Evolutionary conservation across 2,329 filamentous ascomycete species (phyloP).

Genomic region (Colletotrichum falcatum): DNA sequence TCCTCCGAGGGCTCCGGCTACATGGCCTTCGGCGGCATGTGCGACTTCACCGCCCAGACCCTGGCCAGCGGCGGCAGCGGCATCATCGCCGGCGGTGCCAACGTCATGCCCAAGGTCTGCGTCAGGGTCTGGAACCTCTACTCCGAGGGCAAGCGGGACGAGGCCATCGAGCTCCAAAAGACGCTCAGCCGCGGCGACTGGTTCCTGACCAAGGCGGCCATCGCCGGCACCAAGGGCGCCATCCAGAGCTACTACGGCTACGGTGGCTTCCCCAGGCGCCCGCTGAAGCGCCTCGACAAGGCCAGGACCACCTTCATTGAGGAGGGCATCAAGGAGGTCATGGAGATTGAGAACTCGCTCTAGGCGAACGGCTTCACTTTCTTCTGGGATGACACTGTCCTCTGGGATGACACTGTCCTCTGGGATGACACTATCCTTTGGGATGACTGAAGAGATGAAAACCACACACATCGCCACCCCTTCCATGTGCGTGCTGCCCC

Average conservation of each 20-base stretch:
- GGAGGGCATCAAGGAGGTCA: conserved; percentile 70
- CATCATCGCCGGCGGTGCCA: conserved; percentile 88
- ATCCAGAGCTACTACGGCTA: conserved; percentile 87
- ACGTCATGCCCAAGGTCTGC: conserved; percentile 86
- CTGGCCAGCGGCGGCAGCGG: conserved; percentile 82
- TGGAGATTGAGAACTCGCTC: conserved; percentile 72
- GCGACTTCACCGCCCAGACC: conserved; percentile 88
- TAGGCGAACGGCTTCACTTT: conserved; percentile 44
- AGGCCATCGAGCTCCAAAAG: conserved; percentile 81
- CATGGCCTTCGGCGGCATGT: conserved; percentile 89
- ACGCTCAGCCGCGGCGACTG: conserved; percentile 84
- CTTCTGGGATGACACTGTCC: no score
- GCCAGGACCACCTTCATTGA: conserved; percentile 65
- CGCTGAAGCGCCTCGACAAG: conserved; percentile 74
- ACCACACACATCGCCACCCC: background rate
- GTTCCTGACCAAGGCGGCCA: conserved; percentile 84
- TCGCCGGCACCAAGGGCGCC: conserved; percentile 87
- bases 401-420: background rate
- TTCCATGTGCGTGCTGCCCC: conserved; percentile 23
- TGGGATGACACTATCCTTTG: background rate
- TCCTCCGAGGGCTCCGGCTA: conserved; percentile 71
- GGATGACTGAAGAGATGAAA: background rate
- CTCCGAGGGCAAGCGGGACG: conserved; percentile 76
- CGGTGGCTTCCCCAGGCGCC: conserved; percentile 79
- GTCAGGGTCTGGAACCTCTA: conserved; percentile 84